Conservation (phyloP, 495 filamentous ascomycete genomes). For the Xylaria intraflava region DNA sequence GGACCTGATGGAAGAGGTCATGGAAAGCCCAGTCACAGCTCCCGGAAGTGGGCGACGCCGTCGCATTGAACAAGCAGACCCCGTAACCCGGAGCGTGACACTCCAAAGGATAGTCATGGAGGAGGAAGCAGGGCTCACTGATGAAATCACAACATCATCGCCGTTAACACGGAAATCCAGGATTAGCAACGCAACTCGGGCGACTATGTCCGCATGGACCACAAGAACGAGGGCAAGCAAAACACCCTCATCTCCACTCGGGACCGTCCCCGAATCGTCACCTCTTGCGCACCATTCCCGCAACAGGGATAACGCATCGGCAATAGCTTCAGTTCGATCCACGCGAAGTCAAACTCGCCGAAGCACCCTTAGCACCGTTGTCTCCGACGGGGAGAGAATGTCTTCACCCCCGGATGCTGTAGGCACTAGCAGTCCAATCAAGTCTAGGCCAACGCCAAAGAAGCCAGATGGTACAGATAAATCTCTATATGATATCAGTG, state of each 20-base stretch:
- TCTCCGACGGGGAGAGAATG: slow-evolving; percentile 16
- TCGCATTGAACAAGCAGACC: slow-evolving; percentile 20
- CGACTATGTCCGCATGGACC: slow-evolving; percentile 15
- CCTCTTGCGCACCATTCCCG: slow-evolving; percentile 10
- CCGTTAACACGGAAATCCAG: slow-evolving; percentile 34
- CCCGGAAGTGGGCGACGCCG: slow-evolving; percentile 42
- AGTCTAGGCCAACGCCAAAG: slow-evolving; percentile 14
- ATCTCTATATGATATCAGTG: slow-evolving; percentile 9
- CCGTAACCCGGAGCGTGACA: slow-evolving; percentile 23
- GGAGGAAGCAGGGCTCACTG: slow-evolving; percentile 18
- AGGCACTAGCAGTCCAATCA: slow-evolving; percentile 25
- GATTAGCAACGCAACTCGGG: slow-evolving; percentile 18
- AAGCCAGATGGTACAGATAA: slow-evolving; percentile 5
- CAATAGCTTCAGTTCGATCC: slow-evolving; percentile 15
- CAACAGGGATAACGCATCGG: slow-evolving; percentile 15
- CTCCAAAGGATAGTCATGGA: slow-evolving; percentile 27
- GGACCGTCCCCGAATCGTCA: slow-evolving; percentile 9
- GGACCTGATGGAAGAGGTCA: slow-evolving; percentile 34
- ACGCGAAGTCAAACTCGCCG: slow-evolving; percentile 16
- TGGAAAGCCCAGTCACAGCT: slow-evolving; percentile 42
- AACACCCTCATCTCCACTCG: slow-evolving; percentile 6
- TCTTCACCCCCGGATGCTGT: slow-evolving; percentile 26
- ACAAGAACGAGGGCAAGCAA: slow-evolving; percentile 10
- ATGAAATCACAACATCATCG: slow-evolving; percentile 30
- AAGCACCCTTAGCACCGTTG: slow-evolving; percentile 10